Evolutionary conservation across 768 basidiomycete species (phyloP).

Genomic region (Astraeus odoratus): DNA sequence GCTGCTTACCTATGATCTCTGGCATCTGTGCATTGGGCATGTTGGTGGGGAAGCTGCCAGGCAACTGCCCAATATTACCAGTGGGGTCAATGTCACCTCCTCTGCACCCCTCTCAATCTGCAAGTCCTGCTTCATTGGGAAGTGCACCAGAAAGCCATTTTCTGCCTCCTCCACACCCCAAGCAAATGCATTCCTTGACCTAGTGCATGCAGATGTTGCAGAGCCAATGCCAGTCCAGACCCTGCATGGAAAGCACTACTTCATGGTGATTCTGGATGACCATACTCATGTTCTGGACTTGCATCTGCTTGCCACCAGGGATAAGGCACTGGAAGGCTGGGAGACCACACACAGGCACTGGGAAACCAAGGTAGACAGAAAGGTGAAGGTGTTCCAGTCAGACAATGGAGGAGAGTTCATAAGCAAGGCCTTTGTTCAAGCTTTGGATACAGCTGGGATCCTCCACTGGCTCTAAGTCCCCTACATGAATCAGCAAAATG

Average conservation of each 20-base stretch:
- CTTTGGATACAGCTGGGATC: constrained; percentile 11
- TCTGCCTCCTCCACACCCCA: background rate
- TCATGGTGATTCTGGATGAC: constrained; percentile 13
- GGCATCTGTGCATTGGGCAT: background rate
- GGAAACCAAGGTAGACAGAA: background rate
- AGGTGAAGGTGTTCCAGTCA: background rate
- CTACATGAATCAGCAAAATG: constrained; percentile 29
- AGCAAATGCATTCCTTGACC: constrained; percentile 8
- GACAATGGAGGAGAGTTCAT: constrained; percentile 8
- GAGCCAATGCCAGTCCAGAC: constrained; percentile 18
- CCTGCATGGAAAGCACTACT: constrained; percentile 10
- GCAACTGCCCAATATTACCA: background rate
- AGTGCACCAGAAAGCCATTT: background rate
- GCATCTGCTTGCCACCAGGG: background rate
- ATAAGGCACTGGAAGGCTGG: constrained; percentile 1
- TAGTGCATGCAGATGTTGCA: constrained; percentile 23
- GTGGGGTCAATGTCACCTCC: background rate
- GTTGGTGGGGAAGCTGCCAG: background rate
- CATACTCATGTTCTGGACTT: background rate
- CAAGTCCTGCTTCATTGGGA: constrained; percentile 3
- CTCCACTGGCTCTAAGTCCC: constrained; percentile 16
- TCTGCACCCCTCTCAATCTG: background rate
- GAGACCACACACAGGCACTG: background rate
- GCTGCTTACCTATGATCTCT: background rate
- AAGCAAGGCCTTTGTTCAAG: background rate